Evolutionary conservation across 176 grass and related monocot genomes (phyloP).

Genomic region (Zizania latifolia): DNA sequence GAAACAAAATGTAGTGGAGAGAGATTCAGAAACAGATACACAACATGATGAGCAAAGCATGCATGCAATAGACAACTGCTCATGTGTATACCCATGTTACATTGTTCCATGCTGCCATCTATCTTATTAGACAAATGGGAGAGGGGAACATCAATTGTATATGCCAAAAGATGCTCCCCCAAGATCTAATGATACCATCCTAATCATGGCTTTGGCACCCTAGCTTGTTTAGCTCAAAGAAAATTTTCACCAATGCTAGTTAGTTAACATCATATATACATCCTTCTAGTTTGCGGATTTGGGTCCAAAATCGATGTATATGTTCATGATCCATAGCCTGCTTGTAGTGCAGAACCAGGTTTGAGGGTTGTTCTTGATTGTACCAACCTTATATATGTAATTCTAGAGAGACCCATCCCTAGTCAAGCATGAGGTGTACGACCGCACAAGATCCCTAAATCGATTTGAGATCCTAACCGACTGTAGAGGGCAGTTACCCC

Average conservation of each 20-base stretch:
- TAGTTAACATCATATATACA: no score
- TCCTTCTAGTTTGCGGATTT: not conserved
- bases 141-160: slow-evolving; percentile 21
- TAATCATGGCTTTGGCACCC: slow-evolving; percentile 41
- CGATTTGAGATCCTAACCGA: no score
- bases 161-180: slow-evolving; percentile 37
- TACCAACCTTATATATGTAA: no score
- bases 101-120: slow-evolving; percentile 32
- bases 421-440: no score
- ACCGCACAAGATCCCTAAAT: no score
- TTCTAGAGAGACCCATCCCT: no score
- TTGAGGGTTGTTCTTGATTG: no score
- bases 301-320: not conserved
- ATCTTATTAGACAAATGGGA: slow-evolving; percentile 25
- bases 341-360: no score
- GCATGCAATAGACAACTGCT: slow-evolving; percentile 23
- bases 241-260: not conserved
- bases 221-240: not conserved
- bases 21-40: not conserved
- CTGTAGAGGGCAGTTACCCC: no score
- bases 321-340: not conserved
- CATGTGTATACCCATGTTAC: slow-evolving; percentile 40
- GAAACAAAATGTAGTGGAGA: slow-evolving; percentile 30
- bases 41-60: slow-evolving; percentile 1
- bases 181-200: slow-evolving; percentile 48